Evolutionary conservation across 2,329 filamentous ascomycete species (phyloP), one percentile per base, ranked within the genome.

Genomic region (Diaporthe sp.): DNA sequence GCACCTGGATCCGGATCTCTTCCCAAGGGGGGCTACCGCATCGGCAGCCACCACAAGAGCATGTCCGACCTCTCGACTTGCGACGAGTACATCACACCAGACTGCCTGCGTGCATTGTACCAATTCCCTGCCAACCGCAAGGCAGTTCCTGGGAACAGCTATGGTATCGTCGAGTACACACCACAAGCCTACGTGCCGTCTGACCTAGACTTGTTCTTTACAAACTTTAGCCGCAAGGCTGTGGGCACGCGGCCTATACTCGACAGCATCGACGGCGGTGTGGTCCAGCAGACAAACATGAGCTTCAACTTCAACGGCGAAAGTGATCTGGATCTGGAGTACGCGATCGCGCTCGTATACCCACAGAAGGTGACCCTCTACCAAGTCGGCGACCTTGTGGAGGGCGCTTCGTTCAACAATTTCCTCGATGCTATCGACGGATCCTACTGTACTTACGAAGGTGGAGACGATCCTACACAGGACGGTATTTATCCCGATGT

Each of bases 401-500:
- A 75, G 42, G 53, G 74, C 25, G 78, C 76, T 1, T 78, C 76
- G 2, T 77, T 77, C 72, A 87, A 88, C 79, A 87, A 85, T 62
- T 87, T 88, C 79, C 81, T 87, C 22, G 86, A 87, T 74, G 86
- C 86, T 57, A 82, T 87, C 39, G 86, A 87, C 77, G 86, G 84
- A 2, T 85, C 84, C 25, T 89, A 88, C 79, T 88, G 88, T 81
- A 84, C 83, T 6, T 85, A 84, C 68, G 65, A 74, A 37, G 77
- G 75, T 13, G 80, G 83, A 61, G 82, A 83, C 4, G 74, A 77
- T n/a, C 44, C 75, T 17, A 76, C 78, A 10, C 80, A 87, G 19
- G 88, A 89, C 74, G 84, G 86, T 3, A 79, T 81, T 0, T 89
- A 89, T 76, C 88, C 87, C 0, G 84, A 88, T 76, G 79, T 82